Percentiles rank a stretch among this genome's conserved stretches.
Evolutionary conservation across 2,329 filamentous ascomycete genomes (phyloP).

Genomic region (Talaromyces marneffei): DNA sequence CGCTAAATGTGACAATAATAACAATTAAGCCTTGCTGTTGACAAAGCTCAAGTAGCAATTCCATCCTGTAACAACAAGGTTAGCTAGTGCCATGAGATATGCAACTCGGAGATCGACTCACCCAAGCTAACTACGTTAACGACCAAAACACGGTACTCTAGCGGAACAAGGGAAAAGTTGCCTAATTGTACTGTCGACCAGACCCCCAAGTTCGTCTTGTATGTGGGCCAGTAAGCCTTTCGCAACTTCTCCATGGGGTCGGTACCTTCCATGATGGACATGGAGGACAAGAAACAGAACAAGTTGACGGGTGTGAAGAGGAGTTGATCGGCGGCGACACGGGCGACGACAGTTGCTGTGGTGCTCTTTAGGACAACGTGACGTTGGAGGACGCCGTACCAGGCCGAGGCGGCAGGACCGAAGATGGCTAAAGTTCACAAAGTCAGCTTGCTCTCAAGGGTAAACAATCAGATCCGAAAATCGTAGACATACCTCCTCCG

Average conservation of each 20-base stretch:
- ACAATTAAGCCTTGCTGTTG: conserved; percentile 41
- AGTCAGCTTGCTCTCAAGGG: conserved; percentile 2
- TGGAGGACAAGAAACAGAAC: conserved; percentile 71
- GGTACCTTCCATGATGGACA: conserved; percentile 73
- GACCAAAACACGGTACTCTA: conserved; percentile 76
- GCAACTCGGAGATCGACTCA: conserved; percentile 31
- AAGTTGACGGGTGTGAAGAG: conserved; percentile 82
- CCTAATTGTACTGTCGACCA: conserved; percentile 80
- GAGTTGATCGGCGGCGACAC: conserved; percentile 73
- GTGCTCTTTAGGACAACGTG: conserved; percentile 60
- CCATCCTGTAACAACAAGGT: conserved; percentile 44
- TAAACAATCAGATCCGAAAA: not conserved
- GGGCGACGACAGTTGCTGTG: conserved; percentile 66
- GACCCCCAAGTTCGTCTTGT: conserved; percentile 78
- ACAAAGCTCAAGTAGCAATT: conserved; percentile 55
- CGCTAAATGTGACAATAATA: not conserved
- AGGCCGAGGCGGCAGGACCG: conserved; percentile 78
- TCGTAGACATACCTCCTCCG: conserved; percentile 39
- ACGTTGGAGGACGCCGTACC: conserved; percentile 74
- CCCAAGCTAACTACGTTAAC: conserved; percentile 75
- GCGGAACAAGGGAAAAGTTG: conserved; percentile 82
- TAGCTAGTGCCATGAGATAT: conserved; percentile 7
- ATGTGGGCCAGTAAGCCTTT: conserved; percentile 63
- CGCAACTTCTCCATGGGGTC: conserved; percentile 63
- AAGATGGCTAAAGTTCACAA: conserved; percentile 58